Percentiles rank a stretch among this genome's conserved stretches.
Evolutionary conservation across 2,329 filamentous ascomycete genomes (phyloP).

Genomic region (Fusarium sp.): DNA sequence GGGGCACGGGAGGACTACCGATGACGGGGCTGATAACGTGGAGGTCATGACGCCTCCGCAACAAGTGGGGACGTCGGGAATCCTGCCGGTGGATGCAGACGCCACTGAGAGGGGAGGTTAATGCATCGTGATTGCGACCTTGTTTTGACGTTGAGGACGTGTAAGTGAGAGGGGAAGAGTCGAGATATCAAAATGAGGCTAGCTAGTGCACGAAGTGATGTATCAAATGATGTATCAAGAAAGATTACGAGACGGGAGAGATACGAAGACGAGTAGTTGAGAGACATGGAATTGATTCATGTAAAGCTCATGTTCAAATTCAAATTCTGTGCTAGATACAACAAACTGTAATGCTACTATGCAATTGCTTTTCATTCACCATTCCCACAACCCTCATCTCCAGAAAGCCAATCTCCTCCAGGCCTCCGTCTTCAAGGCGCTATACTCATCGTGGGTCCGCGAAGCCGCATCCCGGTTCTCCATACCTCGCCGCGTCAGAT

Average conservation of each 20-base stretch:
- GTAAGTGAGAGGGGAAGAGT: neutral
- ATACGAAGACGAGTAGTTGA: neutral
- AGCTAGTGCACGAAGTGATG: neutral
- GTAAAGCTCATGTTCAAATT: neutral
- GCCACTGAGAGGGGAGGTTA: neutral
- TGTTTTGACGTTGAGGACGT: neutral
- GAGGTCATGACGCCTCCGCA: conserved; percentile 11
- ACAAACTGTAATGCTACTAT: neutral
- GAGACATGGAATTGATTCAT: neutral
- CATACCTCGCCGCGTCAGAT: conserved; percentile 51
- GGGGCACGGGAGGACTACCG: conserved; percentile 31
- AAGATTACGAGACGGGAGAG: neutral
- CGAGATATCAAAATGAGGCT: neutral
- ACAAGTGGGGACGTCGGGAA: conserved; percentile 18
- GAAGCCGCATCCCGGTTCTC: conserved; percentile 55
- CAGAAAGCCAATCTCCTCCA: conserved; percentile 47
- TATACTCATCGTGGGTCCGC: conserved; percentile 47
- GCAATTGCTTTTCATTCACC: conserved; percentile 2
- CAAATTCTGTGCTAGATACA: neutral
- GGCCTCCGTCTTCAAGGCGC: conserved; percentile 46
- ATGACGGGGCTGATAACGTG: conserved; percentile 11
- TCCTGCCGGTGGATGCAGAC: conserved; percentile 10
- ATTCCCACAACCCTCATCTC: conserved; percentile 3
- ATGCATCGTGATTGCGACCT: neutral
- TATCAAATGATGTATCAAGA: neutral